Evolutionary conservation across 2,329 filamentous ascomycete genomes (phyloP), one percentile per base, ranked within the genome.

Genomic region (Beauveria sp.): DNA sequence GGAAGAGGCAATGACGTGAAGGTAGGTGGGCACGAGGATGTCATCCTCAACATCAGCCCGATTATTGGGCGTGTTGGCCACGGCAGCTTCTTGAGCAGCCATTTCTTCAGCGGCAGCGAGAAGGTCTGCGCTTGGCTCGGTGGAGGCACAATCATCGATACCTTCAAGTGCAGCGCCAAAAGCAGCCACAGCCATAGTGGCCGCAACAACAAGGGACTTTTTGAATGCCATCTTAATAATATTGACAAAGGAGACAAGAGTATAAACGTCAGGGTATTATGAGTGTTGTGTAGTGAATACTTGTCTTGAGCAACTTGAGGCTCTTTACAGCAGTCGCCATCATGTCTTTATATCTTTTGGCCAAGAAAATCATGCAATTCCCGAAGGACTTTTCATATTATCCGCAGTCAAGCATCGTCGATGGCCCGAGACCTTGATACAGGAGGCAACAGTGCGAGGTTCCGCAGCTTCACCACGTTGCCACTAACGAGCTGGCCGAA

Each of bases 1-100:
- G 5, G 60, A 62, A 22, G 22, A 24, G 20, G 60, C 45, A 34
- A 62, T 38, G 42, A 62, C 60, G 26, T 62, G 60, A 20, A 58
- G 12, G 24, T 58, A 62, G 14, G 48, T 42, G 2, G 60, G 60
- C 5, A 62, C 53, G 8, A 28, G 28, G 40, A 53, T 18, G 7
- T 43, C 49, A 26, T 28, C 54, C 5, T 26, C 24, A 28, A 12
- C 22, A 14, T 38, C n/a, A 2, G 31, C 40, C 31, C 18, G n/a
- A 16, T 38, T 42, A 10, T 12, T 45, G 24, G 22, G 22, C 22
- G 24, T 31, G 8, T 31, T 31, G 34, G 34, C 42, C 38, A 31
- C 10, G 9, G 34, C 31, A 14, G 45, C 24, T 14, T 56, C 60
- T 3, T 54, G 7, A 9, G 26, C 26, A 16, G 58, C 50, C 51